Evolutionary conservation across 768 basidiomycete genomes (phyloP), one percentile per base, ranked within the genome.

Genomic region (Clitopilus hobsonii): DNA sequence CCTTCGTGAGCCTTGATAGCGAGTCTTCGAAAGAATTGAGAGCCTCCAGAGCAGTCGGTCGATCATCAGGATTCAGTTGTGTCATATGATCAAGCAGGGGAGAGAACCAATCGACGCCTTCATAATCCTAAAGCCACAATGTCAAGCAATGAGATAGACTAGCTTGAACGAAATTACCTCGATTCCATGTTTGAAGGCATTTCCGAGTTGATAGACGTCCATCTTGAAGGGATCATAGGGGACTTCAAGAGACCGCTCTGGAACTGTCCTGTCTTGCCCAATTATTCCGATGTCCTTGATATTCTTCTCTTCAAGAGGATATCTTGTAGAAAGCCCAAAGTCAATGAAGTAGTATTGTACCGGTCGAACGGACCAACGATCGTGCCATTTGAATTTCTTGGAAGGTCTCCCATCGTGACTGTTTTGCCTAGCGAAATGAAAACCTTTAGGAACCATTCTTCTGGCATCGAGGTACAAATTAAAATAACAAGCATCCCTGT

Each of bases 151-250:
- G 13, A 11, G 32, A 36, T 4, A 4, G 4, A 11, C 4, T 14
- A 11, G n/a, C 4, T 11, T 11, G 32, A 2, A 11, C n/a, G 8
- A 36, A 11, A n/a, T n/a, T n/a, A 36, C 32, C 3, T 2, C 3
- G 4, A 36, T 11, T 11, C 4, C 3, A 14, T 36, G 4, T n/a
- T 36, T 36, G 4, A 36, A 36, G 4, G 32, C 51, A 47, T 78
- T 78, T 0, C 76, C 77, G 0, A 79, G 56, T 26, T 71, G 72
- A 56, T 76, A 80, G 3, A 80, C 63, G 28, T 81, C 79, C 0
- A 70, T 72, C 0, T 70, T 62, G 41, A 80, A 81, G 0, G 76
- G 74, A 56, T 80, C 59, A 8, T 66, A 61, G 0, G 63, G 68
- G 0, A 56, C 29, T 0, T 55, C 27, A 5, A 53, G 23, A 16